These are phyloP conservation scores for Fusarium transvaalense DNA, from an alignment of 2,329 filamentous ascomycete genomes.

Conservation along the genomic window DNA sequence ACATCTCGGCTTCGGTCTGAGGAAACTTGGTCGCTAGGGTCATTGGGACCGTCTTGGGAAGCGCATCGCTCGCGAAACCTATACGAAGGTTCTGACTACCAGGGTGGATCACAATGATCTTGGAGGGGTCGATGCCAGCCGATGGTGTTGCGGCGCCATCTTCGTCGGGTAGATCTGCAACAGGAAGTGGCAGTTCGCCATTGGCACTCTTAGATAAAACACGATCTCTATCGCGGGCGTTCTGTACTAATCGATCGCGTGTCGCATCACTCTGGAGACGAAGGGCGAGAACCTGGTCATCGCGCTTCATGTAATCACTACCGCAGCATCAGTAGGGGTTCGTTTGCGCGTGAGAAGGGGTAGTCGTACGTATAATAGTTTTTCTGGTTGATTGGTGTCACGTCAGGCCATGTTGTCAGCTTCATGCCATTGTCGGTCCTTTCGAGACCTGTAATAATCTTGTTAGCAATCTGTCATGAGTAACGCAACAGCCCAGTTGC, in stretches of 20 bases:
- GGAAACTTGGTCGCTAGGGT: slow-evolving; percentile 84
- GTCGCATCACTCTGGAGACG: slow-evolving; percentile 90
- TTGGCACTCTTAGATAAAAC: slow-evolving; percentile 81
- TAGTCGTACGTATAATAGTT: slow-evolving; percentile 90
- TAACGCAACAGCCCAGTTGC: slow-evolving; percentile 17
- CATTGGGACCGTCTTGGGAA: slow-evolving; percentile 96
- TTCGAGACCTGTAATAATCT: slow-evolving; percentile 77
- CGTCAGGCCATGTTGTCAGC: slow-evolving; percentile 91
- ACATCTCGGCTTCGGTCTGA: slow-evolving; percentile 85
- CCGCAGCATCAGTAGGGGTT: slow-evolving; percentile 32
- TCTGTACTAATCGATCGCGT: slow-evolving; percentile 84
- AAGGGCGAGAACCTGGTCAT: slow-evolving; percentile 93
- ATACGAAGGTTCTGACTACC: slow-evolving; percentile 96
- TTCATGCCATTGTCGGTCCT: slow-evolving; percentile 99
- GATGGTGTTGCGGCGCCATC: slow-evolving; percentile 67
- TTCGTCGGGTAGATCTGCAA: slow-evolving; percentile 70
- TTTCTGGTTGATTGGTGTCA: slow-evolving; percentile 97
- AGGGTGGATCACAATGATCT: slow-evolving; percentile 93
- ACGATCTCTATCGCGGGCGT: slow-evolving; percentile 87
- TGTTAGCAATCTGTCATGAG: slow-evolving; percentile 45
- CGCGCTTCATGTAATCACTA: slow-evolving; percentile 97
- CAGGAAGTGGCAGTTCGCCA: slow-evolving; percentile 71
- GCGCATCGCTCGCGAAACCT: slow-evolving; percentile 92
- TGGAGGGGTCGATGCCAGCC: slow-evolving; percentile 80
- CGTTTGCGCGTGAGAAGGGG: neutral